phyloP scores from a whole-genome alignment of 768 basidiomycete genomes.

The Cystofilobasidium bisporidii region DNA sequence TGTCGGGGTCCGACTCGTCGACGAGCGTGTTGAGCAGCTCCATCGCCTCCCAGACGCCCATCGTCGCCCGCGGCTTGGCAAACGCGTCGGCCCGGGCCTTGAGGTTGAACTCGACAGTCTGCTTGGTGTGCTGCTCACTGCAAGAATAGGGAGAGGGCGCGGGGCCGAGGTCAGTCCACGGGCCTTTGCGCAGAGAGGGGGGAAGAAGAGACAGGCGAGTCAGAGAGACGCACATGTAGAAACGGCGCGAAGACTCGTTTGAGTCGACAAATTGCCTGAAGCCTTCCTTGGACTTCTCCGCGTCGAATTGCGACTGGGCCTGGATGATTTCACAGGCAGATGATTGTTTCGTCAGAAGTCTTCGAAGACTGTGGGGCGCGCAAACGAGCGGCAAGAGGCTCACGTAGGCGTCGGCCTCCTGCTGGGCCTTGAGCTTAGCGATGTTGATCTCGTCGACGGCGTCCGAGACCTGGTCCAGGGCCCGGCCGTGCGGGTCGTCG shows the following conservation, averaged over 20 bases:
- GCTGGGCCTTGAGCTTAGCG: background rate
- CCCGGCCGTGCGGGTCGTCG: background rate
- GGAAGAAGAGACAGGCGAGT: too few relatives aligned
- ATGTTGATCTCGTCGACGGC: slow-evolving; percentile 20
- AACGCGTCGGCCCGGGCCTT: slow-evolving; percentile 65
- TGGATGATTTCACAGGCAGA: too few relatives aligned
- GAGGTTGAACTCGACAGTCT: slow-evolving; percentile 77
- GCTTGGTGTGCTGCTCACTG: slow-evolving; percentile 48
- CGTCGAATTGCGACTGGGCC: background rate
- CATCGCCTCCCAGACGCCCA: slow-evolving; percentile 46
- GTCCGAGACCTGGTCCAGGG: slow-evolving; percentile 15
- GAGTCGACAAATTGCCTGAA: slow-evolving; percentile 1
- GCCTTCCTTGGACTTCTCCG: background rate
- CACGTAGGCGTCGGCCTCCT: slow-evolving; percentile 10
- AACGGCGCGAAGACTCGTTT: background rate
- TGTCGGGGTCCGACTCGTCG: slow-evolving; percentile 79
- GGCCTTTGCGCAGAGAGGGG: too few relatives aligned
- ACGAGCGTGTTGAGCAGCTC: slow-evolving; percentile 67
- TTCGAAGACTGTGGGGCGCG: too few relatives aligned
- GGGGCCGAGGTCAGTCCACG: background rate
- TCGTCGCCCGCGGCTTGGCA: slow-evolving; percentile 55
- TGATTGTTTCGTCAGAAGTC: too few relatives aligned
- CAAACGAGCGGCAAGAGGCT: too few relatives aligned
- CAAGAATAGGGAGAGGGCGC: background rate
- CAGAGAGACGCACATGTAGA: too few relatives aligned